Percentiles rank a stretch among this genome's conserved stretches.
Conservation (phyloP, 176 grass and related monocot genomes). For the Musa schizocarpa region DNA sequence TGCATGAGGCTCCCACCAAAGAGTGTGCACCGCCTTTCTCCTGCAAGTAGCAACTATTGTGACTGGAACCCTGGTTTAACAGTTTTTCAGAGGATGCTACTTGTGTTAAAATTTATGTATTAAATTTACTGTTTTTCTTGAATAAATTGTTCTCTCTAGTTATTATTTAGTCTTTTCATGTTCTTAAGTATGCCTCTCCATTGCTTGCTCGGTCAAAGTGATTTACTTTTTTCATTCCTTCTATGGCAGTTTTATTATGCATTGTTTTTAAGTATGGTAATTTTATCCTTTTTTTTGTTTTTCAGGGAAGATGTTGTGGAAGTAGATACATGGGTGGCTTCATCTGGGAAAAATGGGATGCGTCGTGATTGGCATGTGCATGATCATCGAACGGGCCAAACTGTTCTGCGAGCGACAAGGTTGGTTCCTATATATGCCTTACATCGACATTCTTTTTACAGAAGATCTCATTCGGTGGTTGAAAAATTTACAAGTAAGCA, state of each 20-base stretch:
- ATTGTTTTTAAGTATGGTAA: not conserved
- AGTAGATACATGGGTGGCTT: constrained; percentile 95
- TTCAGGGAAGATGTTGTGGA: constrained; percentile 90
- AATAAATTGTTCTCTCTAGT: too few relatives aligned
- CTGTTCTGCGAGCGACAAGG: constrained; percentile 89
- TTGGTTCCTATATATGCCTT: constrained; percentile 17
- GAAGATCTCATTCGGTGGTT: not conserved
- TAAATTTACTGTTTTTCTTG: too few relatives aligned
- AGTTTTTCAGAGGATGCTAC: too few relatives aligned
- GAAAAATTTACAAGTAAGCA: not conserved
- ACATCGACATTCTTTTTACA: not conserved
- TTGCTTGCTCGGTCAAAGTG: too few relatives aligned
- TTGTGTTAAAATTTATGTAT: too few relatives aligned
- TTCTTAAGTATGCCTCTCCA: too few relatives aligned
- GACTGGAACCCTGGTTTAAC: too few relatives aligned
- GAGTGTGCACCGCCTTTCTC: too few relatives aligned
- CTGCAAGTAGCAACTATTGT: too few relatives aligned
- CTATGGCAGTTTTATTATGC: not conserved
- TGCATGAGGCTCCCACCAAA: too few relatives aligned
- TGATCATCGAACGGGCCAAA: constrained; percentile 66
- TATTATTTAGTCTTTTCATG: too few relatives aligned
- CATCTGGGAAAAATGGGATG: constrained; percentile 97
- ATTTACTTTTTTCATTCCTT: not conserved
- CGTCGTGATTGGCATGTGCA: constrained; percentile 91
- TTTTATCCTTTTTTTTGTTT: constrained; percentile 12